Conservation (phyloP, 257 asterid species). For the Petunia secreta region DNA sequence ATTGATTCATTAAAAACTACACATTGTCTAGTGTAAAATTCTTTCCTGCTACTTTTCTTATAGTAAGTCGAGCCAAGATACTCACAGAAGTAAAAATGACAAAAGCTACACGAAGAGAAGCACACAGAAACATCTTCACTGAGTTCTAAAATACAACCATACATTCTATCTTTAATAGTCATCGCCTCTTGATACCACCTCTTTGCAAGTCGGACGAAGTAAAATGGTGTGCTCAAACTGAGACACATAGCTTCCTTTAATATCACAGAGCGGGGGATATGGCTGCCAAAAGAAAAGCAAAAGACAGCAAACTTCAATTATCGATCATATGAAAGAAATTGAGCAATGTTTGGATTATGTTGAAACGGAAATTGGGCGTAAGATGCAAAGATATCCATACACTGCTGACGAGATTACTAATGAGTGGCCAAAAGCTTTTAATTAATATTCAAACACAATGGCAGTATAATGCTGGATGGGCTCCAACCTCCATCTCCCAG, state of each 20-base stretch:
- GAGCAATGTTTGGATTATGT: not conserved
- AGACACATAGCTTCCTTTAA: conserved; percentile 89
- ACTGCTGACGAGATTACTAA: too few relatives aligned
- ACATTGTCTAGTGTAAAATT: not conserved
- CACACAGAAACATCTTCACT: not conserved
- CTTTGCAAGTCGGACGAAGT: conserved; percentile 99
- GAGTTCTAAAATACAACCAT: not conserved
- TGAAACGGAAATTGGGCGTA: not conserved
- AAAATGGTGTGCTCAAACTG: conserved; percentile 96
- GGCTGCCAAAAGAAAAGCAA: conserved; percentile 57
- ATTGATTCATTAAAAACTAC: not conserved
- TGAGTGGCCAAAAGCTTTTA: too few relatives aligned
- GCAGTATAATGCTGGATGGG: too few relatives aligned
- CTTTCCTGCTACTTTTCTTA: not conserved
- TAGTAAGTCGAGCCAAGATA: not conserved
- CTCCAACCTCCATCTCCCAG: too few relatives aligned
- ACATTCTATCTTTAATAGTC: conserved; percentile 61
- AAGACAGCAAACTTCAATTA: not conserved
- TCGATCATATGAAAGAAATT: not conserved
- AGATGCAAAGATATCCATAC: not conserved
- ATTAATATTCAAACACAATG: too few relatives aligned
- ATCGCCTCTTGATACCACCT: conserved; percentile 94
- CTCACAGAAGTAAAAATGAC: not conserved
- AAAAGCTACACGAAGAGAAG: not conserved
- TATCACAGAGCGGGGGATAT: conserved; percentile 92